Evolutionary conservation across 768 basidiomycete species (phyloP), one percentile per base, ranked within the genome.

Genomic region (Mycena rebaudengoi): DNA sequence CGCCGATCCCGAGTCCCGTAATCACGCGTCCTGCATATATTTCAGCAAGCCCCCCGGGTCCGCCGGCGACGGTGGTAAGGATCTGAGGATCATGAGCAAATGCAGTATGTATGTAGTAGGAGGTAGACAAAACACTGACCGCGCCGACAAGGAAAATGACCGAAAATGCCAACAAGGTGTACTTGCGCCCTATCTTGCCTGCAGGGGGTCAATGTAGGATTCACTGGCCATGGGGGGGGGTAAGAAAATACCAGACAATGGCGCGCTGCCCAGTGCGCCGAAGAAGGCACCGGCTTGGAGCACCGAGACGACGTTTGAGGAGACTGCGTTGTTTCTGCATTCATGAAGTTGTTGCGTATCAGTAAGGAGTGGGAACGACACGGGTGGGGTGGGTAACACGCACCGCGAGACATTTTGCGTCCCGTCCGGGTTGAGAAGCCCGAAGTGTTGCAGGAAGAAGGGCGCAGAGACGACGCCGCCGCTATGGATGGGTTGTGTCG

Each of bases 231-330:
- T 30, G n/a, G n/a, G n/a, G n/a, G n/a, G n/a, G n/a, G n/a, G n/a
- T n/a, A n/a, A 11, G 29, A 26, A 77, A 82, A 50, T 60, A 92
- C 91, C 78, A 12, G 91, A 91, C 41, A 91, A 70, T 0, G 89
- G 90, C 1, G 90, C 90, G 66, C 88, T 89, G 11, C 85, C 84
- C 7, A 96, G 73, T 14, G 94, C 92, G 60, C 94, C 95, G 71
- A 95, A 95, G 83, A 95, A 95, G 1, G 92, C 92, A 12, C 93
- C 93, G 5, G 88, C 92, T 72, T 95, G 94, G 11, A 96, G 82
- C 5, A 95, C 91, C 4, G 94, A 92, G 18, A 96, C 95, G 41
- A 96, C 89, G 66, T 92, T 94, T 41, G 91, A 90, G 0, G 89
- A 89, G n/a, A 95, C 80, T 5, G 81, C 78, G 58, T 90, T 84